Evolutionary conservation across 2,329 filamentous ascomycete genomes (phyloP).

Genomic region (Xylaria sp.): DNA sequence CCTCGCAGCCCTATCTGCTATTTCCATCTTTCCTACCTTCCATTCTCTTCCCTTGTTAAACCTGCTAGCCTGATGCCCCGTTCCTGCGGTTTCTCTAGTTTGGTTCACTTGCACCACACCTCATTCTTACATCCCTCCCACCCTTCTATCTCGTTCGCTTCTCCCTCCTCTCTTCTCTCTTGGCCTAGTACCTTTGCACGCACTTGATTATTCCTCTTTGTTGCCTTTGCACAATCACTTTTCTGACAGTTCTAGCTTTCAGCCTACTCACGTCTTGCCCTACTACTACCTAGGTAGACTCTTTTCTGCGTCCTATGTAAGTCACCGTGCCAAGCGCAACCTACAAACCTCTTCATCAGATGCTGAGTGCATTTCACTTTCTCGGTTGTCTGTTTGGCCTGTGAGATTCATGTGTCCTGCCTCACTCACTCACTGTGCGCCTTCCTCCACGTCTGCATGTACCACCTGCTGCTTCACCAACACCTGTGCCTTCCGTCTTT

Average conservation of each 20-base stretch:
- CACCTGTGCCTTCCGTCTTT: conserved; percentile 20
- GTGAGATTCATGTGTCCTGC: background rate
- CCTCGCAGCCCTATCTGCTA: conserved; percentile 1
- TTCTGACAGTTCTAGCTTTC: background rate
- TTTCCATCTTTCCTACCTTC: conserved; percentile 2
- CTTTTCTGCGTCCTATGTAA: conserved; percentile 10
- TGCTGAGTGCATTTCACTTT: background rate
- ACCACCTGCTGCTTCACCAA: conserved; percentile 8
- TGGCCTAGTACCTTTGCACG: background rate
- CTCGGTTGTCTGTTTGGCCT: background rate
- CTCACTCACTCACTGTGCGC: conserved; percentile 3
- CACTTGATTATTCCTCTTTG: background rate
- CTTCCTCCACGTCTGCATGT: conserved; percentile 19
- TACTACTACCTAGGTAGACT: too few relatives aligned
- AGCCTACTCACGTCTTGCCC: background rate
- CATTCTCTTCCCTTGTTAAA: background rate
- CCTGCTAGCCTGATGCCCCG: conserved; percentile 6
- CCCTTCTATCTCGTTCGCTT: background rate
- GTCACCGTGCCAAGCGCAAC: background rate
- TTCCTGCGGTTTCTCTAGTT: conserved; percentile 16
- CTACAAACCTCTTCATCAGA: background rate
- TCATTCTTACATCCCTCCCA: background rate
- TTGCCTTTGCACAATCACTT: background rate
- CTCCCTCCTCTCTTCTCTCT: background rate
- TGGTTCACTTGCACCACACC: background rate